Base-by-base conservation (phyloP, 768 basidiomycete species). In the Xerocomellus intermedius region DNA sequence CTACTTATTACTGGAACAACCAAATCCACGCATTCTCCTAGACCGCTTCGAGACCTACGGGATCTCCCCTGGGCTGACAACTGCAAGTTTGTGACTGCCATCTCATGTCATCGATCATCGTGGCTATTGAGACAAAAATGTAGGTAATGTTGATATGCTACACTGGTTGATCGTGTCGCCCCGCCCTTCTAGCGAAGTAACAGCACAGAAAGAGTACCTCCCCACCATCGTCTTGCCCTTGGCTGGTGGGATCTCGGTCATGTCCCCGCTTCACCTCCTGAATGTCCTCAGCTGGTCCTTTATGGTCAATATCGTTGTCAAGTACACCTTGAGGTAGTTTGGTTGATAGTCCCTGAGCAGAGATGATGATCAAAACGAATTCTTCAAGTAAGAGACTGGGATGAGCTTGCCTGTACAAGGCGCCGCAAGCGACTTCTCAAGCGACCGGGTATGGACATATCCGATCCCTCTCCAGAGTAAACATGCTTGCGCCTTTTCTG, bases 131-230 rank as follows among this genome's bases (percentile, higher is more conserved):
- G 30, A 61, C 46, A 56, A 50, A 6, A 16, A 49, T 36, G 36
- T 39, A 36, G n/a, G 35, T 37, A 10, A 12, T 41, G 33, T 33
- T 22, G 24, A 41, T 42, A 21, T 42, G 42, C 52, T 46, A 48
- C 14, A 10, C 24, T 38, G 22, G 24, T 45, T 48, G 52, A 48
- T 63, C 54, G 47, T 41, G 55, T 30, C 54, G 58, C 26, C 33
- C 58, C 28, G 58, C 10, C 30, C 10, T 59, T 56, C 66, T 57
- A 39, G 59, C 53, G n/a, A 66, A 66, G 55, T 68, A 68, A 42
- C 66, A 68, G 14, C 66, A 67, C 22, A 67, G 47, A 42, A 67
- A 59, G 35, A 65, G 50, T 0, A 64, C 44, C 28, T 68, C 66
- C 2, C 59, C 56, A 12, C 38, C 54, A 14, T 68, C 61, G 5